Evolutionary conservation across 352 stramenopile species (phyloP).

Genomic region (Phytophthora citrophthora): DNA sequence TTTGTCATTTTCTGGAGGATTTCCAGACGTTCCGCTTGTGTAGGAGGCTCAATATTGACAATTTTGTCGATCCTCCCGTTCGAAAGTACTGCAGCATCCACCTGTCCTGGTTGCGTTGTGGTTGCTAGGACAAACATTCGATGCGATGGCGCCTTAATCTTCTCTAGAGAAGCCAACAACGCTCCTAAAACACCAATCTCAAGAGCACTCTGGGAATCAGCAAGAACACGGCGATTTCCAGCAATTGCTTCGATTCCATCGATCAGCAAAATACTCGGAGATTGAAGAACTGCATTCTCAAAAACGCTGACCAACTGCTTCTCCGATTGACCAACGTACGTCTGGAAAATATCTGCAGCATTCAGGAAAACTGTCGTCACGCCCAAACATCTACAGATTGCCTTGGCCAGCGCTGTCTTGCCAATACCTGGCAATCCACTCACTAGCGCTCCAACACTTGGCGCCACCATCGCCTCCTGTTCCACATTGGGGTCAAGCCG

Average conservation of each 20-base stretch:
- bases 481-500: conserved; percentile 22
- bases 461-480: conserved; percentile 6
- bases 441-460: conserved; percentile 66
- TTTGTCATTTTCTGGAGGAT: conserved; percentile 92
- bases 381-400: conserved; percentile 42
- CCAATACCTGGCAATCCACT: conserved; percentile 75
- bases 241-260: conserved; percentile 93
- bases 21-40: conserved; percentile 89
- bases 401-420: conserved; percentile 68
- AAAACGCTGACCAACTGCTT: conserved; percentile 69
- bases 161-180: conserved; percentile 88
- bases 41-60: conserved; percentile 95
- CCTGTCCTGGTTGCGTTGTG: conserved; percentile 76
- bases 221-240: conserved; percentile 56
- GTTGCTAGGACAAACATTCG: conserved; percentile 77
- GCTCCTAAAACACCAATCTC: conserved; percentile 84
- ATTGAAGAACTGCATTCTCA: conserved; percentile 48
- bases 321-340: conserved; percentile 92
- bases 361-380: conserved; percentile 61
- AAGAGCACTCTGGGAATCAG: conserved; percentile 65
- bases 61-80: conserved; percentile 97
- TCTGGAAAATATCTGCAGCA: conserved; percentile 95
- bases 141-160: conserved; percentile 45
- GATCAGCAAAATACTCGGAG: conserved; percentile 78
- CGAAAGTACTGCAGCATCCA: conserved; percentile 94